Base-by-base conservation (phyloP, 495 filamentous ascomycete species). In the Penicillium macrosclerotiorum region DNA sequence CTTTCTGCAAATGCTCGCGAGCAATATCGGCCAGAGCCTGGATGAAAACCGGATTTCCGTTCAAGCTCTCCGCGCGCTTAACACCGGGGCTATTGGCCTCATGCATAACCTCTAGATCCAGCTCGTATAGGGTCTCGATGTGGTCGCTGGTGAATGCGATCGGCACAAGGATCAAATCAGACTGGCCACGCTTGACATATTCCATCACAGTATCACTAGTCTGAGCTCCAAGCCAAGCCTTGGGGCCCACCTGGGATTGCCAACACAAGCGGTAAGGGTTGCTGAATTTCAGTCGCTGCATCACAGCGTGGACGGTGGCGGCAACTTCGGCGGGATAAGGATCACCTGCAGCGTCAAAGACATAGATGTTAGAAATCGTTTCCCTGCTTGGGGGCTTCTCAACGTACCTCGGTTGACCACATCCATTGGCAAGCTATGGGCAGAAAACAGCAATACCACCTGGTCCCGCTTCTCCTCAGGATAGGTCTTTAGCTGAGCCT, bases 91-190 rank as follows among this genome's bases (percentile, higher is more conserved):
- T 81, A 19, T 89, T 87, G 4, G 86, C 86, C 56, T 95, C 91
- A 24, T 89, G 84, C 59, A 97, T 97, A 26, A 99, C 88, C 64
- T 99, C 94, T 48, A 90, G 76, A 60, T 99, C 94, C 36, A 99
- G 74, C 71, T 99, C 94, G 62, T 85, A 95, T 2, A 99, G 76
- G 2, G 94, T 99, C 68, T 99, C 94, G 54, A 99, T 99, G 58
- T 99, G 94, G 56, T 99, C 94, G 38, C 88, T 93, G 1, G 94
- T 99, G 60, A 99, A 99, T 8, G 94, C 94, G 46, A 99, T 93
- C 1, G 94, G 94, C 47, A 99, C 90, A 3, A 99, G 76, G 5
- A 96, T 75, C 22, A 99, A 72, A 58, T 99, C 89, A 22, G 85
- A 92, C 60, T 95, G 86, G 2, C 90, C 92, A 62, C 93, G 89